A percentile compares a stretch with the other conserved stretches of the same genome.
These are phyloP conservation scores for Sechiopsis laciniata DNA, from an alignment of 306 rosid genomes.

Conservation along the genomic window DNA sequence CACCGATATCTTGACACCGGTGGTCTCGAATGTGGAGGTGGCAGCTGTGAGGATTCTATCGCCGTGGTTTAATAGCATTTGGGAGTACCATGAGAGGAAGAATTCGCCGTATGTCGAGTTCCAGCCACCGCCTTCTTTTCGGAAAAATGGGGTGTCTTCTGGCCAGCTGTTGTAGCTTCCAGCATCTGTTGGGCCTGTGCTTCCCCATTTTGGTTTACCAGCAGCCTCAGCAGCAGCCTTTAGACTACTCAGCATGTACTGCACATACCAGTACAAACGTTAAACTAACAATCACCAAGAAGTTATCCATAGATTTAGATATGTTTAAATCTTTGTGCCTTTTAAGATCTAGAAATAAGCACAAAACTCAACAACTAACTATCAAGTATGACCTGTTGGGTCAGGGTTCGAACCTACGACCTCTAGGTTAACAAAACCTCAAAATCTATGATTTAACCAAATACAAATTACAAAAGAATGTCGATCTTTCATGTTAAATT, in stretches of 20 bases:
- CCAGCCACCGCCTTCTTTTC: constrained; percentile 93
- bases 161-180: constrained; percentile 95
- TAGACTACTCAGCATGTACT: constrained; percentile 80
- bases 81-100: constrained; percentile 89
- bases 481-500: background rate
- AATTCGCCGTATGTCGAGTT: constrained; percentile 59
- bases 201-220: constrained; percentile 78
- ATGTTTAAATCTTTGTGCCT: too few species aligned
- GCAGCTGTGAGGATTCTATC: constrained; percentile 78
- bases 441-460: too few species aligned
- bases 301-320: too few species aligned
- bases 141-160: constrained; percentile 78
- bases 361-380: too few species aligned
- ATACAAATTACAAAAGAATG: background rate
- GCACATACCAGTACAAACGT: constrained; percentile 25
- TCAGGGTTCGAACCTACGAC: too few species aligned
- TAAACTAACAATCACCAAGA: background rate
- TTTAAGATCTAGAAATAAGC: too few species aligned
- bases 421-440: too few species aligned
- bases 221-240: constrained; percentile 72
- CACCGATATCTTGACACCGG: constrained; percentile 70
- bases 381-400: too few species aligned
- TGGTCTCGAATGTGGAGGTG: constrained; percentile 45
- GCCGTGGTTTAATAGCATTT: constrained; percentile 74
- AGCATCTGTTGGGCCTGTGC: constrained; percentile 97